phyloP scores from a whole-genome alignment of 177 flowering plant species.

The Vitis hybrid region DNA sequence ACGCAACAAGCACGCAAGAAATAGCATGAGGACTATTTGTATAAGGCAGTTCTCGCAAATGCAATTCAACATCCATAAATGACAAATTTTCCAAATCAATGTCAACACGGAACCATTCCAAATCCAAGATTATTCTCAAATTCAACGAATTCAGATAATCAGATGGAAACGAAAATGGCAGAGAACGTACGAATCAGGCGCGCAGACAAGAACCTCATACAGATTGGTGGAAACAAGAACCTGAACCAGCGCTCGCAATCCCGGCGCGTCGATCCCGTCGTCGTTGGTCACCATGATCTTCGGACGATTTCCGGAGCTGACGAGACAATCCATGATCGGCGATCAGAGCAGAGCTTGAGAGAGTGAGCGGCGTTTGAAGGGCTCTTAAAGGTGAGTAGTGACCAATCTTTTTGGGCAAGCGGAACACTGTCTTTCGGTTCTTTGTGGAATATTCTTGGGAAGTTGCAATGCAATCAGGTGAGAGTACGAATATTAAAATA shows the following conservation, averaged over 20 bases:
- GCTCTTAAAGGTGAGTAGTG: no score
- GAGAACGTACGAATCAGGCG: constrained; percentile 77
- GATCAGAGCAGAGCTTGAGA: no score
- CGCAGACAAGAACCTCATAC: constrained; percentile 73
- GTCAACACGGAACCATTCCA: background rate
- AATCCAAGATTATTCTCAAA: background rate
- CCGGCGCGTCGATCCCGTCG: constrained; percentile 94
- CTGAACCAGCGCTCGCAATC: constrained; percentile 66
- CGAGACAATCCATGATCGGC: no score
- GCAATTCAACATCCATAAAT: background rate
- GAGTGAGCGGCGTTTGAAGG: no score
- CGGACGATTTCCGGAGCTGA: constrained; percentile 28
- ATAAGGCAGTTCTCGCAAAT: background rate
- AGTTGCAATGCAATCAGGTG: no score
- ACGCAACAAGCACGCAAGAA: background rate
- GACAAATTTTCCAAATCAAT: background rate
- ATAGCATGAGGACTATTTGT: background rate
- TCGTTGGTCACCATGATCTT: constrained; percentile 86
- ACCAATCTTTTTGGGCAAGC: no score
- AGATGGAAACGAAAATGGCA: background rate
- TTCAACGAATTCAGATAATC: background rate
- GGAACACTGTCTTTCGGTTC: no score
- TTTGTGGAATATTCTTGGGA: no score
- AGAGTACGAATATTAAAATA: no score
- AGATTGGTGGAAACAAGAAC: constrained; percentile 69